Evolutionary conservation across 257 asterid genomes (phyloP).

Genomic region (Lycium ferocissimum): DNA sequence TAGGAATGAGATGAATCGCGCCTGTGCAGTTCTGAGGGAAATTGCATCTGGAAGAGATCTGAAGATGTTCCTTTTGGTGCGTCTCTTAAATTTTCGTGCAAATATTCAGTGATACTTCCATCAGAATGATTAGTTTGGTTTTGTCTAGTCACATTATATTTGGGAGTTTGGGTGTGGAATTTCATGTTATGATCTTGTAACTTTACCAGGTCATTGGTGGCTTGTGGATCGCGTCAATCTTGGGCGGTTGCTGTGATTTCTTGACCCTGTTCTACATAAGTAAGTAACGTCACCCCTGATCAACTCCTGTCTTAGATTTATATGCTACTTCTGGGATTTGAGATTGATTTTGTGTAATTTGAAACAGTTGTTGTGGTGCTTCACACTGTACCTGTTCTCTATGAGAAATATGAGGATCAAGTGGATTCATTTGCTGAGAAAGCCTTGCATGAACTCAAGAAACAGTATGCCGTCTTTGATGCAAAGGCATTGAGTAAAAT

Average conservation of each 20-base stretch:
- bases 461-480: conserved; percentile 75
- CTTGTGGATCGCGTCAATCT: conserved; percentile 69
- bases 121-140: neutral
- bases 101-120: too few species aligned
- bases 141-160: neutral
- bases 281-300: conserved; percentile 35
- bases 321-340: conserved; percentile 37
- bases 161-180: too few species aligned
- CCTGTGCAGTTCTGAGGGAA: conserved; percentile 63
- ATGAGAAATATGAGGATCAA: conserved; percentile 81
- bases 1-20: conserved; percentile 63
- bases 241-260: conserved; percentile 85
- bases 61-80: conserved; percentile 73
- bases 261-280: conserved; percentile 77
- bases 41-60: conserved; percentile 78
- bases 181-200: conserved; percentile 1
- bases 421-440: conserved; percentile 70
- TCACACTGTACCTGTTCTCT: conserved; percentile 72
- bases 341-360: neutral
- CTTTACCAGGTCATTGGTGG: conserved; percentile 69
- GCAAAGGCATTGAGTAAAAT: conserved; percentile 76
- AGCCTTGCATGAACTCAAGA: conserved; percentile 76
- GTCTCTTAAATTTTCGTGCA: conserved; percentile 23
- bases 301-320: neutral
- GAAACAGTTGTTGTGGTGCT: conserved; percentile 47